These are phyloP conservation scores for Aspergillus sp. DNA, from an alignment of 2,329 filamentous ascomycete genomes.

Conservation along the genomic window DNA sequence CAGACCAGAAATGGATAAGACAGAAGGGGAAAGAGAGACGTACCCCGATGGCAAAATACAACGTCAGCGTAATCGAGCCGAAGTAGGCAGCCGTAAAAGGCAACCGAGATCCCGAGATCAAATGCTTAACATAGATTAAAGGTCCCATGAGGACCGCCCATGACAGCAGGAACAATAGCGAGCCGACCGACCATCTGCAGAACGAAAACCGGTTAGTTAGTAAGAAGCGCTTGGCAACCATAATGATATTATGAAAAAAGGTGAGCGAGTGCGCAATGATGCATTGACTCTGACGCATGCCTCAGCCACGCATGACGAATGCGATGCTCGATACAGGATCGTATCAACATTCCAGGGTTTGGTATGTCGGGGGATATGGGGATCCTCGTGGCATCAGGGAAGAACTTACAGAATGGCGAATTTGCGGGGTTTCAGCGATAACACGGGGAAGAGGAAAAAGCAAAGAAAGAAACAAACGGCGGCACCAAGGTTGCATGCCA, in stretches of 20 bases:
- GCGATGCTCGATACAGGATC: slow-evolving; percentile 12
- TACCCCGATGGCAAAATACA: slow-evolving; percentile 90
- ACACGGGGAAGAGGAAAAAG: slow-evolving; percentile 80
- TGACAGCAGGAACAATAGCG: slow-evolving; percentile 78
- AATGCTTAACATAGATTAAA: slow-evolving; percentile 71
- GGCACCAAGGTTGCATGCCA: slow-evolving; percentile 81
- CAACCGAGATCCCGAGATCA: slow-evolving; percentile 74
- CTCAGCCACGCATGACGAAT: slow-evolving; percentile 18
- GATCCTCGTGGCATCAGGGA: neutral
- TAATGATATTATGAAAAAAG: neutral
- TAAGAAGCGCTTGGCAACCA: slow-evolving; percentile 9
- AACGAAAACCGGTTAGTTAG: slow-evolving; percentile 19
- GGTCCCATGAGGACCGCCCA: slow-evolving; percentile 95
- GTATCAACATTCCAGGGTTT: slow-evolving; percentile 4
- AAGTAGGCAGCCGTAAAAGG: slow-evolving; percentile 95
- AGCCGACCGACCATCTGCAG: slow-evolving; percentile 87
- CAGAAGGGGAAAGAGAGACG: slow-evolving; percentile 39
- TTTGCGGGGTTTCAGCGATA: slow-evolving; percentile 77
- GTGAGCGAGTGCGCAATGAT: slow-evolving; percentile 1
- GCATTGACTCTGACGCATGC: slow-evolving; percentile 3
- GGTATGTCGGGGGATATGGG: slow-evolving; percentile 7
- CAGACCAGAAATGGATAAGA: slow-evolving; percentile 5
- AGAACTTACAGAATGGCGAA: slow-evolving; percentile 90
- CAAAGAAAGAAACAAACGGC: slow-evolving; percentile 84
- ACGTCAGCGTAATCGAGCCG: slow-evolving; percentile 79